Evolutionary conservation across 805 yeast genomes (phyloP).

Genomic region (Teunomyces kruisii): DNA sequence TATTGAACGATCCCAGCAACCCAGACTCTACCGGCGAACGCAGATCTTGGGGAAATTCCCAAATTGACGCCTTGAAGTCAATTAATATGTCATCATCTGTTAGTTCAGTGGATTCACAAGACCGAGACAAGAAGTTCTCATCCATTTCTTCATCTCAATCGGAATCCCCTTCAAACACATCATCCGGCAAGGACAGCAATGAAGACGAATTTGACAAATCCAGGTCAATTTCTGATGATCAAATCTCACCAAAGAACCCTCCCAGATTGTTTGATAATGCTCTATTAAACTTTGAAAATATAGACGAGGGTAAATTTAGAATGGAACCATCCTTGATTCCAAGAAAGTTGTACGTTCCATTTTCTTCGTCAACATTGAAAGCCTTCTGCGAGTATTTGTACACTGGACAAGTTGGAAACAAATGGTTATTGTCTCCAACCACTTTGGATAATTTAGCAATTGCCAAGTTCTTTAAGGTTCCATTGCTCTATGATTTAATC

Average conservation of each 20-base stretch:
- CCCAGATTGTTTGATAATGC: constrained; percentile 17
- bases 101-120: constrained; percentile 2
- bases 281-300: constrained; percentile 33
- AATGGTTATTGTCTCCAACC: constrained; percentile 71
- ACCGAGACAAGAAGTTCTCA: constrained; percentile 6
- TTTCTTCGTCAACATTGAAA: constrained; percentile 55
- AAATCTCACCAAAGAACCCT: neutral
- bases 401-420: constrained; percentile 77
- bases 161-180: constrained; percentile 5
- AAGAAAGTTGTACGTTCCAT: constrained; percentile 67
- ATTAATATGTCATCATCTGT: neutral
- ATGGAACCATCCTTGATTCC: constrained; percentile 69
- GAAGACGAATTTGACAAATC: constrained; percentile 6
- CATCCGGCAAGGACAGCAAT: constrained; percentile 9
- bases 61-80: neutral
- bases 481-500: constrained; percentile 66
- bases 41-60: neutral
- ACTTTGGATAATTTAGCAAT: constrained; percentile 62
- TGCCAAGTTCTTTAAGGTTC: constrained; percentile 66
- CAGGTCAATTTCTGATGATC: neutral
- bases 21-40: neutral
- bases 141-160: constrained; percentile 8
- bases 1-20: neutral
- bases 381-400: constrained; percentile 73
- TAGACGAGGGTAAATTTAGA: constrained; percentile 27